These are phyloP conservation scores for Pestalotiopsis sp. DNA, from an alignment of 2,329 filamentous ascomycete genomes.

Conservation along the genomic window DNA sequence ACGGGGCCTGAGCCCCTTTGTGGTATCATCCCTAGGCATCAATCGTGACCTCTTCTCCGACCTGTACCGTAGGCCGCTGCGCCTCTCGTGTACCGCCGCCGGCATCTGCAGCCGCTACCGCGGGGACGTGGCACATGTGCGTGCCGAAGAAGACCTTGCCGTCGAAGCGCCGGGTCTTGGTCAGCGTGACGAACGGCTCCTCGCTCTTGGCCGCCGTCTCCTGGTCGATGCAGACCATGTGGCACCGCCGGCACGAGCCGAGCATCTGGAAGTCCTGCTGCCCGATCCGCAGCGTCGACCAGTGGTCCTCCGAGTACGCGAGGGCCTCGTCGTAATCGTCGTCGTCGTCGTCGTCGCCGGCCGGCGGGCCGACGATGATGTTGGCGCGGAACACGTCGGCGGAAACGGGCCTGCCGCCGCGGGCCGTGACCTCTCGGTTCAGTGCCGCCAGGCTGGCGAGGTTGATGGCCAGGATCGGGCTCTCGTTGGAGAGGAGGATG, in stretches of 20 bases:
- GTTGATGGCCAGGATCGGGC: slow-evolving; percentile 84
- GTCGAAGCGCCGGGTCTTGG: slow-evolving; percentile 80
- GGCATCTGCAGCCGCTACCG: background rate
- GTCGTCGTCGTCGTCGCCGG: slow-evolving; percentile 37
- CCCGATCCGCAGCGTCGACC: slow-evolving; percentile 69
- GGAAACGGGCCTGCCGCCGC: slow-evolving; percentile 64
- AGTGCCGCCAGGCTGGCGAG: slow-evolving; percentile 75
- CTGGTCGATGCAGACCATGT: slow-evolving; percentile 96
- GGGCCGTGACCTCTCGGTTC: slow-evolving; percentile 68
- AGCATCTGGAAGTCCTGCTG: slow-evolving; percentile 67
- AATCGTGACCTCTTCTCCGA: slow-evolving; percentile 44
- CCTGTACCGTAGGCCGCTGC: slow-evolving; percentile 45
- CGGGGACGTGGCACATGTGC: slow-evolving; percentile 63
- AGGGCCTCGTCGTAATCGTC: slow-evolving; percentile 44
- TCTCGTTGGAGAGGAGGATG: slow-evolving; percentile 89
- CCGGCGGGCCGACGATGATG: slow-evolving; percentile 65
- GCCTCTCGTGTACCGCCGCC: slow-evolving; percentile 22
- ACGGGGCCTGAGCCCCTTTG: background rate
- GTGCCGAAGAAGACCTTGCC: slow-evolving; percentile 89
- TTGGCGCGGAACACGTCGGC: slow-evolving; percentile 86
- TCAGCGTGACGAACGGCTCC: slow-evolving; percentile 86
- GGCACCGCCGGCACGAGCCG: slow-evolving; percentile 83
- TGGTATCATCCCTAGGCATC: slow-evolving; percentile 11
- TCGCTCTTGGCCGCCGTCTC: slow-evolving; percentile 73
- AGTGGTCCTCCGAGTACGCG: slow-evolving; percentile 79